These are phyloP conservation scores for Centella asiatica DNA, from an alignment of 129 eudicot genomes.

Conservation along the genomic window DNA sequence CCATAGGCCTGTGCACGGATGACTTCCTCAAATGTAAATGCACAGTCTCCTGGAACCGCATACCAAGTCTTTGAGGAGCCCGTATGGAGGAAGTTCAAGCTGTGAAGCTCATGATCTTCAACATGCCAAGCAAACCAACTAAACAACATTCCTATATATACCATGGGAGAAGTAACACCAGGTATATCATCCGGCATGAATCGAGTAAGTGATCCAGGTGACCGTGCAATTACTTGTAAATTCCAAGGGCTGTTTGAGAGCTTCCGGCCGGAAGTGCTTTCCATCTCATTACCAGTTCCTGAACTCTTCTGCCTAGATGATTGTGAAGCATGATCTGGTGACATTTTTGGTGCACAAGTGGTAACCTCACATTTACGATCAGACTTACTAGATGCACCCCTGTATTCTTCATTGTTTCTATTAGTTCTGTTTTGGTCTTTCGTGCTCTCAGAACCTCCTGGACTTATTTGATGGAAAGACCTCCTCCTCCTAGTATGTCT, in stretches of 20 bases:
- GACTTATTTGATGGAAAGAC: constrained; percentile 28
- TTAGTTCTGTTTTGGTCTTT: constrained; percentile 17
- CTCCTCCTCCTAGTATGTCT: constrained; percentile 42
- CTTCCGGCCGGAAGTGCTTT: constrained; percentile 89
- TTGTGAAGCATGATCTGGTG: constrained; percentile 16
- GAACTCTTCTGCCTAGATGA: constrained; percentile 25
- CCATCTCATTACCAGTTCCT: constrained; percentile 38
- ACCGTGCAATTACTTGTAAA: constrained; percentile 86
- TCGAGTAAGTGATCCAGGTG: constrained; percentile 90
- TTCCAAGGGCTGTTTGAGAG: constrained; percentile 97
- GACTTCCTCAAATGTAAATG: constrained; percentile 77
- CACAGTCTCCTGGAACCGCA: constrained; percentile 85
- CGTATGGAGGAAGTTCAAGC: constrained; percentile 83
- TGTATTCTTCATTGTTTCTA: constrained; percentile 24
- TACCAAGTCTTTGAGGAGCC: constrained; percentile 97
- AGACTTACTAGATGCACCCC: constrained; percentile 21
- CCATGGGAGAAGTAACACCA: constrained; percentile 99
- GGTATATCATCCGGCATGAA: constrained; percentile 98
- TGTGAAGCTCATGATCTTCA: constrained; percentile 99
- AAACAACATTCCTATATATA: constrained; percentile 90
- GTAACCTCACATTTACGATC: constrained; percentile 22
- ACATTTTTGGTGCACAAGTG: constrained; percentile 13
- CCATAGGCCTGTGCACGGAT: constrained; percentile 74
- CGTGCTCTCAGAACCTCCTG: constrained; percentile 23
- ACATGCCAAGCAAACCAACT: constrained; percentile 99